Evolutionary conservation across 441 rosid species (phyloP).

Genomic region (Gossypium aridum): DNA sequence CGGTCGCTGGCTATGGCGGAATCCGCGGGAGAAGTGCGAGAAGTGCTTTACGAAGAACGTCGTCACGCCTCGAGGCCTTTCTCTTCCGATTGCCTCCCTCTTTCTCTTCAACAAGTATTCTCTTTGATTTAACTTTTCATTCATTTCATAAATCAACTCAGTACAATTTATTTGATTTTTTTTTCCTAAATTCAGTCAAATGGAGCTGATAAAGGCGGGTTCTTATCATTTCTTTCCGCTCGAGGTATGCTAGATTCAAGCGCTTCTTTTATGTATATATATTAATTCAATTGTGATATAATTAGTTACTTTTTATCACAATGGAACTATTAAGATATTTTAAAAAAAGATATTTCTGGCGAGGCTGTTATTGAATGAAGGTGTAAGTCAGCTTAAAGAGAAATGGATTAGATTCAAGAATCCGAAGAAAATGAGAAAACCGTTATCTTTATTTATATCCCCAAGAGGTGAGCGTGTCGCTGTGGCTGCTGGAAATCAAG

Average conservation of each 20-base stretch:
- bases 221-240: conserved; percentile 40
- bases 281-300: background rate
- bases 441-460: conserved; percentile 60
- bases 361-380: conserved; percentile 29
- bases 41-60: conserved; percentile 68
- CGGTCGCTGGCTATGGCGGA: conserved; percentile 23
- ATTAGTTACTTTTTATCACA: background rate
- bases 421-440: conserved; percentile 39
- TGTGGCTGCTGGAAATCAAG: conserved; percentile 65
- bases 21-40: conserved; percentile 18
- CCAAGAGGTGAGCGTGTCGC: conserved; percentile 74
- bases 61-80: conserved; percentile 57
- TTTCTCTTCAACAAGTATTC: conserved; percentile 44
- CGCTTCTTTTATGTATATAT: background rate
- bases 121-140: background rate
- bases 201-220: conserved; percentile 39
- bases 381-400: conserved; percentile 59
- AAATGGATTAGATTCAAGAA: conserved; percentile 57
- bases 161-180: background rate
- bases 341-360: background rate
- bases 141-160: conserved; percentile 2
- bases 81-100: conserved; percentile 63
- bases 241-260: conserved; percentile 30
- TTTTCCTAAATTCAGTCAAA: conserved; percentile 32
- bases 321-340: conserved; percentile 1